phyloP scores from a whole-genome alignment of 345 rosid species.

The Theobroma cacao region DNA sequence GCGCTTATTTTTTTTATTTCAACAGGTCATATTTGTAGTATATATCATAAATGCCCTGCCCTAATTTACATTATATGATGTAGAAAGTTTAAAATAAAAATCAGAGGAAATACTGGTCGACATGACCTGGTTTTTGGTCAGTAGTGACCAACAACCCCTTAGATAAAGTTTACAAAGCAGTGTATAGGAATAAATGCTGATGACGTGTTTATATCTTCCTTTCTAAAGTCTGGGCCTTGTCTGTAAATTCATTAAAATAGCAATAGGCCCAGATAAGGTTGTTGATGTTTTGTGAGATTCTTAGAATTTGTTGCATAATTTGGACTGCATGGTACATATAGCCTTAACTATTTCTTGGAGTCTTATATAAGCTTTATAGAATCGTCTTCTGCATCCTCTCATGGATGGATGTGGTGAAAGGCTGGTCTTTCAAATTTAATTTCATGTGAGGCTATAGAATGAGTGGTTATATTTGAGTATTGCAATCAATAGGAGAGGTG shows the following conservation, averaged over 20 bases:
- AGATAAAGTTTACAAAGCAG: not conserved
- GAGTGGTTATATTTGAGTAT: no score
- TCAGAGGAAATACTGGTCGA: not conserved
- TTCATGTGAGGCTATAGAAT: not conserved
- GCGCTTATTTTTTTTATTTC: slow-evolving; percentile 3
- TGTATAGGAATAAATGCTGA: not conserved
- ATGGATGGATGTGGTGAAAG: not conserved
- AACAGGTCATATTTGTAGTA: not conserved
- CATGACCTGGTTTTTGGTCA: not conserved
- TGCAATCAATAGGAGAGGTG: not conserved
- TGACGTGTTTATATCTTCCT: not conserved
- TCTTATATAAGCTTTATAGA: not conserved
- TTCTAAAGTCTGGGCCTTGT: not conserved
- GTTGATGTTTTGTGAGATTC: not conserved
- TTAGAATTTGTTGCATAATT: not conserved
- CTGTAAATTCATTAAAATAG: not conserved
- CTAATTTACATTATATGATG: not conserved
- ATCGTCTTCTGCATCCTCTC: not conserved
- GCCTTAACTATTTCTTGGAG: not conserved
- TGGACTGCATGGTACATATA: not conserved
- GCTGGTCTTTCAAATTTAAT: not conserved
- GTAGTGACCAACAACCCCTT: not conserved
- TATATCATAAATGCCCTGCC: not conserved
- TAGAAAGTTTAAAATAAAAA: not conserved
- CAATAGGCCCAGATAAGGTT: not conserved